Conservation (phyloP, 768 basidiomycete species). For the Porpolomopsis calyptriformis region DNA sequence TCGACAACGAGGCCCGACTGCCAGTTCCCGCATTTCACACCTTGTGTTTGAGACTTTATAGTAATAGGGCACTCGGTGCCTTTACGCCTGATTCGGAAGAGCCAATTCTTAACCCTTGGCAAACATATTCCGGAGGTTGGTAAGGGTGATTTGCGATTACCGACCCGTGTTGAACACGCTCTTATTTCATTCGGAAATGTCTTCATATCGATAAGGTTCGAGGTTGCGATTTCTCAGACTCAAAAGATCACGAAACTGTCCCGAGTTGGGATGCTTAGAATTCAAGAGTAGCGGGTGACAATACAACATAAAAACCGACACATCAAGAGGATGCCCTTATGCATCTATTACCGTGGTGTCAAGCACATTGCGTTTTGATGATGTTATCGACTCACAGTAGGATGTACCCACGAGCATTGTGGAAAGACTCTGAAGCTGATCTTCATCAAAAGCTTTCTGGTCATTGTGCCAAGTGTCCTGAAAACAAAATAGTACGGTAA, state of each 20-base stretch:
- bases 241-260: no score
- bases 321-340: no score
- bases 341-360: background rate
- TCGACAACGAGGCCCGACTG: background rate
- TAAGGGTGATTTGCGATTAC: background rate
- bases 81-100: no score
- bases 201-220: background rate
- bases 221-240: no score
- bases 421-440: slow-evolving; percentile 77
- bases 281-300: background rate
- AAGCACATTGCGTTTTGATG: background rate
- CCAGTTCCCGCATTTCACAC: background rate
- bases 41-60: background rate
- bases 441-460: slow-evolving; percentile 77
- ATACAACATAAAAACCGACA: background rate
- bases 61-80: no score
- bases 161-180: background rate
- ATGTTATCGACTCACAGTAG: slow-evolving; percentile 47
- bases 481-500: slow-evolving; percentile 11
- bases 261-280: no score
- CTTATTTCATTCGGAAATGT: background rate
- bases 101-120: background rate
- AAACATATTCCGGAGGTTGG: background rate
- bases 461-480: slow-evolving; percentile 92
- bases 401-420: slow-evolving; percentile 87